phyloP scores from a whole-genome alignment of 805 yeast genomes.

The Crinitomyces ghanaensis region DNA sequence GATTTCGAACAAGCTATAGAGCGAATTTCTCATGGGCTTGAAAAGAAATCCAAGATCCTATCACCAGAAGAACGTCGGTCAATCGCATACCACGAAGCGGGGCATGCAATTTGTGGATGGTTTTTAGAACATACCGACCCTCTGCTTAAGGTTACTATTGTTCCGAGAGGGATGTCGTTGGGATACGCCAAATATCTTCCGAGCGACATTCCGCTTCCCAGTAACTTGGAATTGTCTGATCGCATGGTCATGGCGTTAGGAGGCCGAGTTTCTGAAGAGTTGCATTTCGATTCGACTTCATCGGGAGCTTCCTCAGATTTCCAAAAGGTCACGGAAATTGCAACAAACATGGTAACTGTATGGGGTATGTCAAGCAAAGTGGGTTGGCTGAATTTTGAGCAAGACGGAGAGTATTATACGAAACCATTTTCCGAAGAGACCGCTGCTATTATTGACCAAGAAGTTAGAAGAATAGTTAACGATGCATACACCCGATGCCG shows the following conservation, averaged over 20 bases:
- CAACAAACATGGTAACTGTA: conserved; percentile 82
- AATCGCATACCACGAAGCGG: conserved; percentile 98
- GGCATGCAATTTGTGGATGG: conserved; percentile 99
- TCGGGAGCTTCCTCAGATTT: conserved; percentile 96
- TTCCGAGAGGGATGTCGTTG: conserved; percentile 92
- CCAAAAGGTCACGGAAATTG: conserved; percentile 90
- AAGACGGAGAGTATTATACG: conserved; percentile 52
- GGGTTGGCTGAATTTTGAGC: conserved; percentile 74
- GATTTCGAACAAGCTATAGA: conserved; percentile 97
- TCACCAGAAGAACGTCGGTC: conserved; percentile 77
- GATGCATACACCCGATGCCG: conserved; percentile 67
- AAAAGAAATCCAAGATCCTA: conserved; percentile 74
- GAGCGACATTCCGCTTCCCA: conserved; percentile 73
- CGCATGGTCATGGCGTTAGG: conserved; percentile 96
- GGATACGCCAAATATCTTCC: conserved; percentile 98
- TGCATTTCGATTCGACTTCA: conserved; percentile 84
- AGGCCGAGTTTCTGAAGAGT: conserved; percentile 92
- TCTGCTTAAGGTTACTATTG: conserved; percentile 84
- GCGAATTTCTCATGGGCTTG: conserved; percentile 93
- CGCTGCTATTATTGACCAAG: conserved; percentile 67
- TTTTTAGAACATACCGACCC: conserved; percentile 86
- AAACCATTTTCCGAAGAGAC: conserved; percentile 89
- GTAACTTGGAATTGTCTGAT: conserved; percentile 68
- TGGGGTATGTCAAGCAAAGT: conserved; percentile 84
- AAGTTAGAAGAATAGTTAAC: conserved; percentile 65